Evolutionary conservation across 768 basidiomycete genomes (phyloP).

Genomic region (Phlebiopsis flavidoalba): DNA sequence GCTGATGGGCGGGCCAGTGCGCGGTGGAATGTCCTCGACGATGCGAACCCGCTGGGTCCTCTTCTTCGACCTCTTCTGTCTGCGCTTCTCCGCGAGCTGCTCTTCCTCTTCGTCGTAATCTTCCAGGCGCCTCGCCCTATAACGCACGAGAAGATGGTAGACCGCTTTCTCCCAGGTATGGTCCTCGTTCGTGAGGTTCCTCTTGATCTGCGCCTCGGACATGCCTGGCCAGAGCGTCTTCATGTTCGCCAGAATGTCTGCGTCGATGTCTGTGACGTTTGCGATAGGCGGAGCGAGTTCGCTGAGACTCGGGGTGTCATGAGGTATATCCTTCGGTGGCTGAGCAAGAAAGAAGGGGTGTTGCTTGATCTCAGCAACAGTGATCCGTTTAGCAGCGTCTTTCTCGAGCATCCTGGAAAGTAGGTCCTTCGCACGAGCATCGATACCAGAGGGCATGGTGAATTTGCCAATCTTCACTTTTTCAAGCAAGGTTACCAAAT

Average conservation of each 20-base stretch:
- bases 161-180: conserved; percentile 96
- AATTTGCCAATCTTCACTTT: conserved; percentile 75
- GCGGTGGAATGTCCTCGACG: conserved; percentile 37
- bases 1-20: conserved; percentile 54
- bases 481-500: conserved; percentile 63
- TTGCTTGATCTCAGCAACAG: conserved; percentile 69
- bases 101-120: conserved; percentile 72
- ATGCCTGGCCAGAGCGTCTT: conserved; percentile 88
- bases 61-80: conserved; percentile 24
- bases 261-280: conserved; percentile 65
- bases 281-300: conserved; percentile 67
- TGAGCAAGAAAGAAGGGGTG: conserved; percentile 76
- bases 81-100: conserved; percentile 27
- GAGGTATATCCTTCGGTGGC: conserved; percentile 37
- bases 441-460: conserved; percentile 69
- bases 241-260: conserved; percentile 85
- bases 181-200: conserved; percentile 56
- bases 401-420: conserved; percentile 76
- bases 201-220: conserved; percentile 66
- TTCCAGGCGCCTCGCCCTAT: conserved; percentile 70
- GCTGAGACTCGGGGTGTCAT: conserved; percentile 54
- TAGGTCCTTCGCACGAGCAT: conserved; percentile 67
- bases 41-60: conserved; percentile 10
- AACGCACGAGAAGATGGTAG: conserved; percentile 84
- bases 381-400: conserved; percentile 71